Percentiles rank a stretch among this genome's conserved stretches.
Conservation (phyloP, 495 filamentous ascomycete genomes). For the Bryoglossum gracile region DNA sequence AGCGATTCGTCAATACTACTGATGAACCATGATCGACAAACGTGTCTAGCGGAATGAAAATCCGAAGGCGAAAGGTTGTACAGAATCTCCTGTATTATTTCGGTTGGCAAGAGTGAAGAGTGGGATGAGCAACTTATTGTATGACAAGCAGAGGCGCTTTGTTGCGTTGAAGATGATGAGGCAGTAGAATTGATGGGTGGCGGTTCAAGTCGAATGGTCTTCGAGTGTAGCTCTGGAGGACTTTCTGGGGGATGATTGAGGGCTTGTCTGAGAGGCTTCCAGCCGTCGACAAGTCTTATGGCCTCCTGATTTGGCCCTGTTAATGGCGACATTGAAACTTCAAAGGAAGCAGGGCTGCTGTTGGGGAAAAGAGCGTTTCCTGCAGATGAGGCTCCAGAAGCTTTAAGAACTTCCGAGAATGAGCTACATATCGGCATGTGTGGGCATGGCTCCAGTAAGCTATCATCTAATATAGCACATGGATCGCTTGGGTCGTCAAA, state of each 20-base stretch:
- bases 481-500: conserved; percentile 20
- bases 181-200: too few relatives aligned
- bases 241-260: background rate
- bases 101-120: conserved; percentile 40
- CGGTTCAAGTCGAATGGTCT: too few relatives aligned
- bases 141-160: too few relatives aligned
- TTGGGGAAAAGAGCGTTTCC: too few relatives aligned
- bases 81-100: conserved; percentile 57
- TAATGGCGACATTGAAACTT: too few relatives aligned
- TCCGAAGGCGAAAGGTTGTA: conserved; percentile 47
- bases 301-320: background rate
- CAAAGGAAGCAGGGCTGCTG: too few relatives aligned
- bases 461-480: conserved; percentile 19
- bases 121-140: too few relatives aligned
- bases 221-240: too few relatives aligned
- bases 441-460: conserved; percentile 23
- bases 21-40: conserved; percentile 60
- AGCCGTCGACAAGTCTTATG: too few relatives aligned
- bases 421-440: conserved; percentile 10
- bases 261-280: too few relatives aligned
- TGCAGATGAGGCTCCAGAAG: too few relatives aligned
- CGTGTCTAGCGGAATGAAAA: conserved; percentile 59
- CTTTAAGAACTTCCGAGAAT: conserved; percentile 18
- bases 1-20: conserved; percentile 49
- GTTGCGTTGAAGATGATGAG: too few relatives aligned